Evolutionary conservation across 345 rosid species (phyloP).

Genomic region (Physaria fendleri): DNA sequence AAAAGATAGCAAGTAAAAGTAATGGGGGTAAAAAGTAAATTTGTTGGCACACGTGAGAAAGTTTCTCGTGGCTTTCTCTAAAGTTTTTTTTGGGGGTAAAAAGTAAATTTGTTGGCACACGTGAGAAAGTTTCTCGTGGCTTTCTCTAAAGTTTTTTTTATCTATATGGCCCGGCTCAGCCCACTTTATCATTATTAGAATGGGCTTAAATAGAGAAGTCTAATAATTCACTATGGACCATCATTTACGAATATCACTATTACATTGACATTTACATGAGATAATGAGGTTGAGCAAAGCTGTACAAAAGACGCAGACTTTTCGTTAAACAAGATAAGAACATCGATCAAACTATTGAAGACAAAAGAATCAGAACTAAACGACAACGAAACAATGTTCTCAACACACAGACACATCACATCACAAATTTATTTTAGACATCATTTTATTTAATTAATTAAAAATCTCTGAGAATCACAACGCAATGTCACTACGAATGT

Average conservation of each 20-base stretch:
- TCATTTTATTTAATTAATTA: neutral
- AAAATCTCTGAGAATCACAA: constrained; percentile 28
- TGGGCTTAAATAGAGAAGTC: too few species aligned
- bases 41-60: too few species aligned
- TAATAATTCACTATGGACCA: constrained; percentile 19
- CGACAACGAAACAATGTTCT: constrained; percentile 7
- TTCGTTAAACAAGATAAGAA: constrained; percentile 10
- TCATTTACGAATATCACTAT: neutral
- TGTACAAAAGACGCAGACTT: constrained; percentile 14
- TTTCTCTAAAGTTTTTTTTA: too few species aligned
- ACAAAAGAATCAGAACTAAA: constrained; percentile 14
- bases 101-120: too few species aligned
- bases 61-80: too few species aligned
- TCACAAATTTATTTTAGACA: neutral
- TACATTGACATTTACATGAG: neutral
- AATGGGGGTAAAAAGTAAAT: too few species aligned
- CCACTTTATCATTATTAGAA: too few species aligned
- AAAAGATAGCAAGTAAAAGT: neutral
- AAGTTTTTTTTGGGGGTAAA: too few species aligned
- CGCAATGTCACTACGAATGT: constrained; percentile 56
- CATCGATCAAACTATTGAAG: neutral
- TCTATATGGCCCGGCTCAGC: too few species aligned
- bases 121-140: too few species aligned
- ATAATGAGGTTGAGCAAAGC: constrained; percentile 16
- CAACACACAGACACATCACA: constrained; percentile 18